Conservation (phyloP, 345 rosid species). For the Rhodamnia argentea region DNA sequence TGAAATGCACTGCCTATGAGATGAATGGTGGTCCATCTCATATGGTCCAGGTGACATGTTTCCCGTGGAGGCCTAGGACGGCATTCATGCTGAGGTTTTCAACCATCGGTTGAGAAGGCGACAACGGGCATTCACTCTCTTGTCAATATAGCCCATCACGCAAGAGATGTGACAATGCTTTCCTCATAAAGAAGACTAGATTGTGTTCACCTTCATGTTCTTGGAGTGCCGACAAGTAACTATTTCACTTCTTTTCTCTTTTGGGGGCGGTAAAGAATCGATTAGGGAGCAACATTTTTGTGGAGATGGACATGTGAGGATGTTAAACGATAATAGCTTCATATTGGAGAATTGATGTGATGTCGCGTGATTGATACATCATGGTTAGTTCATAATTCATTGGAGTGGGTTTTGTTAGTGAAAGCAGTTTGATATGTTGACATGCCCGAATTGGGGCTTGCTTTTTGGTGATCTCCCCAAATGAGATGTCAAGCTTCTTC, state of each 20-base stretch:
- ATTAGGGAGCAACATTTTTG: not conserved
- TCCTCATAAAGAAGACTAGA: not conserved
- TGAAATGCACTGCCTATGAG: not conserved
- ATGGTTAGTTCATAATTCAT: not conserved
- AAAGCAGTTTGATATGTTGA: not conserved
- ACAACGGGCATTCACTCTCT: not conserved
- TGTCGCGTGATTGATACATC: not conserved
- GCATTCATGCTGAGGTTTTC: not conserved
- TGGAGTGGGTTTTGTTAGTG: not conserved
- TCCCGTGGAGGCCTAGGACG: not conserved
- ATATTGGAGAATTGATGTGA: not conserved
- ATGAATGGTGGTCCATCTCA: not conserved
- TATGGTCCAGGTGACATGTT: not conserved
- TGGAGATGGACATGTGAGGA: not conserved
- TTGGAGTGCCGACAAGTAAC: not conserved
- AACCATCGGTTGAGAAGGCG: not conserved
- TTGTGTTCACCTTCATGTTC: not conserved
- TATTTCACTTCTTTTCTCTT: not conserved
- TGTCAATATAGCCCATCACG: not conserved
- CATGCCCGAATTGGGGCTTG: not conserved
- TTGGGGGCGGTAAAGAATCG: not conserved
- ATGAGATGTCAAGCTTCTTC: not conserved
- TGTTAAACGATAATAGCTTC: not conserved
- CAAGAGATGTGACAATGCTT: not conserved
- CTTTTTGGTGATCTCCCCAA: fast-evolving